Conservation (phyloP, 768 basidiomycete genomes). For the Suillus americanus region DNA sequence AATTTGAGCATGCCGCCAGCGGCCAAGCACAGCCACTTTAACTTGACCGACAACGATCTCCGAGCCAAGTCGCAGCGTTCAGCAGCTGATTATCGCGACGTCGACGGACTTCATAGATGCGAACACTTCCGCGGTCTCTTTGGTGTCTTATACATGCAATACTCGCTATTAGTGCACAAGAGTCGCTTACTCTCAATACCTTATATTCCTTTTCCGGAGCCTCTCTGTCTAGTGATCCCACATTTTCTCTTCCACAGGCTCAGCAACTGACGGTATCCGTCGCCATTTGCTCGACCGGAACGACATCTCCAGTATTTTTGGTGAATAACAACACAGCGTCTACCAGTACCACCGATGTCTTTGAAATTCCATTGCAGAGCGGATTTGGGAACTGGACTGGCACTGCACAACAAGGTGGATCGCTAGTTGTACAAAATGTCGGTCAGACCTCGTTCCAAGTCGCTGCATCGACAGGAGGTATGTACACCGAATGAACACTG, state of each 20-base stretch:
- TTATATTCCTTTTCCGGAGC: constrained; percentile 33
- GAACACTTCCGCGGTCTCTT: constrained; percentile 5
- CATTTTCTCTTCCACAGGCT: constrained; percentile 42
- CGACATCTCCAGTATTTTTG: constrained; percentile 51
- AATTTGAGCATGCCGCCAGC: background rate
- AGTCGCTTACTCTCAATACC: constrained; percentile 36
- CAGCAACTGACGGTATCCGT: constrained; percentile 44
- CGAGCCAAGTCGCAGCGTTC: background rate
- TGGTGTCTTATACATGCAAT: constrained; percentile 7
- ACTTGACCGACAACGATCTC: background rate
- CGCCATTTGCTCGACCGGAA: constrained; percentile 43
- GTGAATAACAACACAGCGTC: constrained; percentile 43
- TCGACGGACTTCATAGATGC: background rate
- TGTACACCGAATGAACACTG: constrained; percentile 8
- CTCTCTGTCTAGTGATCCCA: constrained; percentile 32
- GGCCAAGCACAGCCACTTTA: background rate
- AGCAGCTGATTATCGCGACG: background rate
- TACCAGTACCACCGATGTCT: constrained; percentile 37
- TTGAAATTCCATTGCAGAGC: constrained; percentile 46
- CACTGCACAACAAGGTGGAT: constrained; percentile 44
- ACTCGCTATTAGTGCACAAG: constrained; percentile 15
- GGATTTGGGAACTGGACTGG: constrained; percentile 58
- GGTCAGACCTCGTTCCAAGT: constrained; percentile 54
- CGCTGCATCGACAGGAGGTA: constrained; percentile 50
- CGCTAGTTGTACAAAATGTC: constrained; percentile 46